Base-by-base conservation (phyloP, 2,329 filamentous ascomycete genomes). In the Trichoderma sp. region DNA sequence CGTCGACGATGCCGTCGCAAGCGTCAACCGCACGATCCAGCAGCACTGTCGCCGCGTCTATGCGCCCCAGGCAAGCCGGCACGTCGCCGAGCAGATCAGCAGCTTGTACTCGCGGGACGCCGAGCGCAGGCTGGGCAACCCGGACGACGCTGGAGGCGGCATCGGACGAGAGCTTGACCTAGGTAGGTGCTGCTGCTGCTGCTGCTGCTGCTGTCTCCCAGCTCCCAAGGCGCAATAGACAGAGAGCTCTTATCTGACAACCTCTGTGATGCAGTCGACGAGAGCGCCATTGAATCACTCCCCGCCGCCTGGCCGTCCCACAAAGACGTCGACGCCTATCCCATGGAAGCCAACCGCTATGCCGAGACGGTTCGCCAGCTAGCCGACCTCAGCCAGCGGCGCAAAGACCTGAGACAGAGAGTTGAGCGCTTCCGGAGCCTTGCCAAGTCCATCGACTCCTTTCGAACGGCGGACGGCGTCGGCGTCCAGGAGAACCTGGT, bases 1-100 rank as follows among this genome's bases (percentile, higher is more conserved):
- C 21, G 77, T 89, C 63, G 83, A 88, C 69, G 85, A 88, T 67
- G 85, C 81, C 14, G 73, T 89, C 5, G 78, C 79, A 68, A 81
- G 81, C 47, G 78, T 90, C 14, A 90, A 90, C 72, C 83, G 87
- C 66, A 77, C 81, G 17, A 77, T 91, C 15, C 83, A 84, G 68
- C 86, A 89, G 69, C 90, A 92, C 73, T 83, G 83, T 34, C 85
- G 84, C 43, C 83, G 87, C 63, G 86, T 87, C 5, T 91, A 91
- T 73, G 83, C 87, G 17, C 83, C 88, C 0, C 87, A 90, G 70
- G 88, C 89, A n/a, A 86, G 83, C 59, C 83, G 89, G 43, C 88
- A 90, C 71, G 83, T 92, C 19, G 88, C 89, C 2, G 88, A 91
- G 78, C 89, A 92, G 77, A 86, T 92, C 48, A 88, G 90, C 75